phyloP scores from a whole-genome alignment of 2,329 filamentous ascomycete species.

The Colletotrichum graminicola region DNA sequence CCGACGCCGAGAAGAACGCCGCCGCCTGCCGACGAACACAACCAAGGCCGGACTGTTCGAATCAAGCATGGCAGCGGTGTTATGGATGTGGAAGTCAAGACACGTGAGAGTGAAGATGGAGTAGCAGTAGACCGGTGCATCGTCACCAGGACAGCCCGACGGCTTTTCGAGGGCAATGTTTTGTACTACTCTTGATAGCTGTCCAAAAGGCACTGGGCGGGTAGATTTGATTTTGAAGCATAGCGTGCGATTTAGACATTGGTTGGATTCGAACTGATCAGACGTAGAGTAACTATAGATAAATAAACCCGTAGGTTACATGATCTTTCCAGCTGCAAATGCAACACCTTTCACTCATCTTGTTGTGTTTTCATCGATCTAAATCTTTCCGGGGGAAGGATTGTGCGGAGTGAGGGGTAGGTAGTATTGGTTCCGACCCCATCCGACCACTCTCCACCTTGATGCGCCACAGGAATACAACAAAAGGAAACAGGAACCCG shows the following conservation, averaged over 20 bases:
- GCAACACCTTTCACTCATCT: background rate
- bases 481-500: no score
- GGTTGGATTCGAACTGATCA: background rate
- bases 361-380: background rate
- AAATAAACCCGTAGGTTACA: no score
- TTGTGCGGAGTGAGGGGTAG: background rate
- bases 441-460: background rate
- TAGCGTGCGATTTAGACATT: conserved; percentile 1
- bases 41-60: conserved; percentile 7
- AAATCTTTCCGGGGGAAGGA: background rate
- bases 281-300: no score
- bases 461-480: background rate
- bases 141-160: conserved; percentile 49
- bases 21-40: background rate
- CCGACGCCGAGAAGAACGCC: conserved; percentile 44
- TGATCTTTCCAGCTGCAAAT: background rate
- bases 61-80: conserved; percentile 49
- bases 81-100: conserved; percentile 46
- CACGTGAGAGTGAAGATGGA: conserved; percentile 42
- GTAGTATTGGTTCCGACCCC: background rate
- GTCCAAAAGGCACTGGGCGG: background rate
- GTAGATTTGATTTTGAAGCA: background rate
- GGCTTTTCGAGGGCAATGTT: conserved; percentile 50
- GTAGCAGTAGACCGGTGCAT: conserved; percentile 46
- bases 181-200: conserved; percentile 45